Evolutionary conservation across 2,329 filamentous ascomycete genomes (phyloP).

Genomic region (Penicillium frequentans): DNA sequence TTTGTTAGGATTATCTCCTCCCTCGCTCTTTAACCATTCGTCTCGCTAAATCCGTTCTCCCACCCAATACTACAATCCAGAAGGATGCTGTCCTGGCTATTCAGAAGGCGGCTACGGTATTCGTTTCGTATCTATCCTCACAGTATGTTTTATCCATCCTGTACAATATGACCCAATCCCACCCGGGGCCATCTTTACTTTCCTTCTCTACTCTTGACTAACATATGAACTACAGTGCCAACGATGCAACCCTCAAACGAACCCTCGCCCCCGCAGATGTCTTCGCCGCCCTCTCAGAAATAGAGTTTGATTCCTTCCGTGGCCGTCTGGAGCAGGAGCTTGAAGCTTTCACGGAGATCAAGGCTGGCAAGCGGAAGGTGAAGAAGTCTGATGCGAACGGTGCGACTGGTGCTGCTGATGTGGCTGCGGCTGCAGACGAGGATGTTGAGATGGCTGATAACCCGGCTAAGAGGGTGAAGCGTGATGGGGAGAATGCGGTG

Average conservation of each 20-base stretch:
- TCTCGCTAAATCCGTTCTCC: constrained; percentile 63
- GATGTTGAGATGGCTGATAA: constrained; percentile 25
- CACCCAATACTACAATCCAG: constrained; percentile 64
- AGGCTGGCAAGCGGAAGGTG: constrained; percentile 45
- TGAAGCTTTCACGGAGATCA: constrained; percentile 47
- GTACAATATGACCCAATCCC: not conserved
- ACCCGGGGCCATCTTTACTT: not conserved
- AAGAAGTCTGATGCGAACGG: constrained; percentile 48
- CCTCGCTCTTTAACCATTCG: constrained; percentile 63
- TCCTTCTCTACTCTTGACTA: not conserved
- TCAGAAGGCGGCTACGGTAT: constrained; percentile 66
- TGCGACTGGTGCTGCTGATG: constrained; percentile 4
- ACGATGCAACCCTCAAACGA: constrained; percentile 62
- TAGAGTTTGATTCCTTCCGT: constrained; percentile 62
- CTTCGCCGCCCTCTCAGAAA: constrained; percentile 58
- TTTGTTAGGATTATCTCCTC: constrained; percentile 58
- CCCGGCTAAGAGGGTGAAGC: constrained; percentile 24
- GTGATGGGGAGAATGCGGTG: constrained; percentile 14
- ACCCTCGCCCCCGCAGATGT: constrained; percentile 63
- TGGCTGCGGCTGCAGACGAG: constrained; percentile 13
- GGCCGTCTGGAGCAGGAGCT: constrained; percentile 61
- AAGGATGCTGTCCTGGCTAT: constrained; percentile 66
- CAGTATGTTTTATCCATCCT: constrained; percentile 44
- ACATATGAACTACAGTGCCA: constrained; percentile 49
- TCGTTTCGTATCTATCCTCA: constrained; percentile 63